Conservation (phyloP, 202 grass and related monocot genomes). For the Carex arenaria region DNA sequence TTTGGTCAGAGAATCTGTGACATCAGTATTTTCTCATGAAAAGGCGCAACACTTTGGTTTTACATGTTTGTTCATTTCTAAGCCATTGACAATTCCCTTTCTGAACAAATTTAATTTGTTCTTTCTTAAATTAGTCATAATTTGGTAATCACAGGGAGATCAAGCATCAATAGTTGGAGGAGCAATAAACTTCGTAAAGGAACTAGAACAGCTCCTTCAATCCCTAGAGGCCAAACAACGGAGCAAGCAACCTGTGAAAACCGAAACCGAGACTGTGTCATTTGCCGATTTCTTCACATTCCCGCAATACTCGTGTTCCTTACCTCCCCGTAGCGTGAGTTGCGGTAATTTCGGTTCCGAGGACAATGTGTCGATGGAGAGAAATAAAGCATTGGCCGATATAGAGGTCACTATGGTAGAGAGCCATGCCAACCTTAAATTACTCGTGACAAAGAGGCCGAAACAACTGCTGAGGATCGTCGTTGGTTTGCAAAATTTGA, state of each 20-base stretch:
- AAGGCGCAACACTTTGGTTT: slow-evolving; percentile 15
- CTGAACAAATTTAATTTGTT: neutral
- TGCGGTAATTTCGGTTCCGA: neutral
- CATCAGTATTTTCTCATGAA: slow-evolving; percentile 19
- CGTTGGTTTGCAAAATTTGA: slow-evolving; percentile 47
- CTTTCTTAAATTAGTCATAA: neutral
- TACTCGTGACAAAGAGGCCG: slow-evolving; percentile 48
- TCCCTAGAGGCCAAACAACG: slow-evolving; percentile 43
- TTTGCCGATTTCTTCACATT: slow-evolving; percentile 70
- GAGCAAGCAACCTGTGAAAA: neutral
- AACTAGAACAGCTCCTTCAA: slow-evolving; percentile 83
- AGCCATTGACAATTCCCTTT: slow-evolving; percentile 15
- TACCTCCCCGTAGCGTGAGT: neutral
- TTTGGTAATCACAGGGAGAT: slow-evolving; percentile 41
- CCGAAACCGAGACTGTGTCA: neutral
- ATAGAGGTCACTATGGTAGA: slow-evolving; percentile 90
- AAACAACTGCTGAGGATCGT: slow-evolving; percentile 64
- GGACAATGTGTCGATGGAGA: slow-evolving; percentile 1
- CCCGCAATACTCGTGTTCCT: slow-evolving; percentile 46
- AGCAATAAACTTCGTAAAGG: slow-evolving; percentile 88
- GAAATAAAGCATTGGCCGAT: slow-evolving; percentile 43
- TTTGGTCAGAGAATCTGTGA: slow-evolving; percentile 22
- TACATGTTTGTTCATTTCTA: slow-evolving; percentile 27
- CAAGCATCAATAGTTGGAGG: slow-evolving; percentile 92
- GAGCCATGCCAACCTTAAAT: slow-evolving; percentile 67